Evolutionary conservation across 192 early-diverging fungal species (phyloP).

Genomic region (Podochytrium sp.): DNA sequence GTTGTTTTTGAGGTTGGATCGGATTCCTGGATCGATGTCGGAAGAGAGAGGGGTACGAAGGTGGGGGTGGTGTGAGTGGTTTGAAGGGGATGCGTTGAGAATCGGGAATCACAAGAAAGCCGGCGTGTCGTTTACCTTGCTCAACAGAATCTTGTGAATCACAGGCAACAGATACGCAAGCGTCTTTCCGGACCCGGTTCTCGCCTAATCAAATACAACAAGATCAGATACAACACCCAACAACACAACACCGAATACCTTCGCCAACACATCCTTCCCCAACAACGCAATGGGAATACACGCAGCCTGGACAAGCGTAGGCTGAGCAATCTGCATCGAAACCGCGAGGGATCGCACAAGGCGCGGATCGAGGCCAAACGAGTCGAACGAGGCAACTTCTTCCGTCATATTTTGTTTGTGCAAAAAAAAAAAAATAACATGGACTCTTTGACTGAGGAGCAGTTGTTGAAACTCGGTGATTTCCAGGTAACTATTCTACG

Average conservation of each 20-base stretch:
- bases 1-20: conserved; percentile 47
- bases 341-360: conserved; percentile 81
- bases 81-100: neutral
- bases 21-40: conserved; percentile 1
- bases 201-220: conserved; percentile 49
- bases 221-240: neutral
- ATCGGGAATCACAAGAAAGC: neutral
- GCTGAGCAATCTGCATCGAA: conserved; percentile 78
- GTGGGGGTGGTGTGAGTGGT: neutral
- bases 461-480: conserved; percentile 33
- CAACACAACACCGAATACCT: conserved; percentile 16
- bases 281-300: conserved; percentile 89
- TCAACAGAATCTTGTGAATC: conserved; percentile 84
- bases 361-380: conserved; percentile 84
- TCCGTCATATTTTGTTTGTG: neutral
- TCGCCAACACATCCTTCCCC: conserved; percentile 92
- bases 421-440: conserved; percentile 8
- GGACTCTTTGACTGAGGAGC: conserved; percentile 44
- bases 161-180: conserved; percentile 92
- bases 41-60: no score
- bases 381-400: conserved; percentile 27
- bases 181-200: conserved; percentile 96
- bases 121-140: conserved; percentile 50
- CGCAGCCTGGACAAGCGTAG: conserved; percentile 87
- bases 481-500: conserved; percentile 42